Base-by-base conservation (phyloP, 2,329 filamentous ascomycete genomes). In the Metarhizium anisopliae region DNA sequence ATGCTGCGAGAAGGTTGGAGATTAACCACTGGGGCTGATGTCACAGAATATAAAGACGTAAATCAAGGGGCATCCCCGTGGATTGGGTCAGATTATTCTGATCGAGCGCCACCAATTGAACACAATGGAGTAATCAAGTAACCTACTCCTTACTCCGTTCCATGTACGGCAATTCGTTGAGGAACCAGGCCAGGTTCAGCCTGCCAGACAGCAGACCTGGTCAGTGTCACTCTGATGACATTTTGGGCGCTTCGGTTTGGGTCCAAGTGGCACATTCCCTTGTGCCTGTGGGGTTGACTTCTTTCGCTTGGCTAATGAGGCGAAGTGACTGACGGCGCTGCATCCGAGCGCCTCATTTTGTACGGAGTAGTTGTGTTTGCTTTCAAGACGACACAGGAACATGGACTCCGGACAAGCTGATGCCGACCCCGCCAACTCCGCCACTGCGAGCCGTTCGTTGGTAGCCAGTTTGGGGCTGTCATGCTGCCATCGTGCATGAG, bases 231-330 rank as follows among this genome's bases (percentile, higher is more conserved):
- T 25, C 3, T 25, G 25, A 25, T 25, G 25, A 25, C 25, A 4
- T 25, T 25, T 25, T 25, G 25, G 25, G 25, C 25, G 25, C 25
- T 25, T 35, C 32, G 7, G 32, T 35, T 35, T 6, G 20, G 25
- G 45, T 30, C 13, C 10, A 13, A 16, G 25, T 10, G 43, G 20
- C 45, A 49, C 20, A 49, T 30, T 25, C 4, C 45, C 45, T 42
- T 25, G 13, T 36, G 32, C 14, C 16, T 32, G 55, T 53, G 55
- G 55, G 30, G 55, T 53, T 36, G 18, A 30, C 16, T n/a, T 55
- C 36, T 50, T 51, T 55, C 50, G 54, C 54, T 52, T 52, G 50
- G 50, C 54, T 49, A 55, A 52, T 47, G 45, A 42, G 25, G 14
- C 14, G 13, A 40, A 16, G 11, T 40, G 38, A 40, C 7, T 16